Percentiles rank a stretch among this genome's conserved stretches.
Evolutionary conservation across 1,139 yeast genomes (phyloP).

Genomic region (Candida buenavistaensis): DNA sequence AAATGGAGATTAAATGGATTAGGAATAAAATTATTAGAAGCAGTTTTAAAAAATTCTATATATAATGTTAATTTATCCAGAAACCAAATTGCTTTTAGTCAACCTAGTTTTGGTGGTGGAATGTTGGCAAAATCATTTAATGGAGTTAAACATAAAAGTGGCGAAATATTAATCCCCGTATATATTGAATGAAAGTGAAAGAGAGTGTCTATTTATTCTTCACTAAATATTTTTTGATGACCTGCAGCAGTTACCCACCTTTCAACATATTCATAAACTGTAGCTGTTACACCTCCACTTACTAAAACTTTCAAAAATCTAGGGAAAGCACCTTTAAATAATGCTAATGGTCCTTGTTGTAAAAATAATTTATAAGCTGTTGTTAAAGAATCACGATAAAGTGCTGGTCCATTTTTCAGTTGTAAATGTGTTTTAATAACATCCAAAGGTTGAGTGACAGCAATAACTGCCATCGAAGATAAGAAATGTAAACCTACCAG

Average conservation of each 20-base stretch:
- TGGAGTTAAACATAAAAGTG: conserved; percentile 51
- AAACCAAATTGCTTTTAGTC: conserved; percentile 62
- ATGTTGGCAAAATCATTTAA: conserved; percentile 52
- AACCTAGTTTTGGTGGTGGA: conserved; percentile 66
- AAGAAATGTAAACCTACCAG: conserved; percentile 55
- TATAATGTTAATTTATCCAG: conserved; percentile 51
- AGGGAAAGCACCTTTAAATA: conserved; percentile 83
- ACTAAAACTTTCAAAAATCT: conserved; percentile 75
- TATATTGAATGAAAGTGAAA: conserved; percentile 32
- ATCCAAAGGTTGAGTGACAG: conserved; percentile 87
- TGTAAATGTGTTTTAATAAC: conserved; percentile 89
- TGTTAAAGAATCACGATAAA: conserved; percentile 67
- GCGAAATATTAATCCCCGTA: conserved; percentile 51
- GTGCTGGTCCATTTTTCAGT: conserved; percentile 61
- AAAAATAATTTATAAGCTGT: conserved; percentile 73
- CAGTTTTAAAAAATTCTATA: conserved; percentile 41
- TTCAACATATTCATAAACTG: conserved; percentile 65
- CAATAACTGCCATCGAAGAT: conserved; percentile 67
- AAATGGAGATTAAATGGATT: conserved; percentile 54
- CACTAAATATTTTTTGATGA: conserved; percentile 47
- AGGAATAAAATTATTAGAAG: conserved; percentile 42
- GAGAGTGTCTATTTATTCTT: conserved; percentile 1
- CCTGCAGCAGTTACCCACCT: conserved; percentile 48
- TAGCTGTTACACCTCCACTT: conserved; percentile 77
- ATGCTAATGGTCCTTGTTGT: conserved; percentile 61